phyloP scores from a whole-genome alignment of 2,329 filamentous ascomycete species.

The Immersiporthe knoxdaviesiana region DNA sequence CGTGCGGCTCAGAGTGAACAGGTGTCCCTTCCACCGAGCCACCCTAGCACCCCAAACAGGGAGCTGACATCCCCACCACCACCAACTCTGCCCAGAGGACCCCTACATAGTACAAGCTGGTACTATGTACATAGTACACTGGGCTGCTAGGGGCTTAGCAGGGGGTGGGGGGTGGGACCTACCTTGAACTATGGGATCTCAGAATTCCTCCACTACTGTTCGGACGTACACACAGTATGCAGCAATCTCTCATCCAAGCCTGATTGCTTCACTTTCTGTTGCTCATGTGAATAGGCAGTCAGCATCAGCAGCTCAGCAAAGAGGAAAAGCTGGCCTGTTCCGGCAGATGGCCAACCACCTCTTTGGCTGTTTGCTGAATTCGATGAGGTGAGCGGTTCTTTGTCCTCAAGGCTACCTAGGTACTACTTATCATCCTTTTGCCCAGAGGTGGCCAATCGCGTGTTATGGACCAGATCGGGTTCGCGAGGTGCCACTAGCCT shows the following conservation, averaged over 20 bases:
- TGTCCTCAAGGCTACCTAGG: neutral
- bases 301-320: neutral
- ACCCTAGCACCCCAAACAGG: neutral
- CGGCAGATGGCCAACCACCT: neutral
- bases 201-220: neutral
- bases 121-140: neutral
- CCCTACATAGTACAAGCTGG: neutral
- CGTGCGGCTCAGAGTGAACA: slow-evolving; percentile 14
- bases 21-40: slow-evolving; percentile 23
- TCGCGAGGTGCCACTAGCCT: slow-evolving; percentile 6
- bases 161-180: neutral
- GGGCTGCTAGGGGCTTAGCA: neutral
- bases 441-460: slow-evolving; percentile 12
- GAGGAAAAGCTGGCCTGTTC: slow-evolving; percentile 1
- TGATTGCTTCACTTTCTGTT: neutral
- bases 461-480: slow-evolving; percentile 10
- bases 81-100: neutral
- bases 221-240: neutral
- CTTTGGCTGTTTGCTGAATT: neutral
- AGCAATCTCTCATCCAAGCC: neutral
- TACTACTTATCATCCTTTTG: neutral
- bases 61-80: slow-evolving; percentile 3
- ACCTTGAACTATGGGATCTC: neutral
- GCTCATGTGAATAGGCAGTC: neutral
- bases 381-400: slow-evolving; percentile 1